A percentile compares a stretch with the other conserved stretches of the same genome.
Conservation (phyloP, 495 filamentous ascomycete species). For the Aspergillus sparsus region DNA sequence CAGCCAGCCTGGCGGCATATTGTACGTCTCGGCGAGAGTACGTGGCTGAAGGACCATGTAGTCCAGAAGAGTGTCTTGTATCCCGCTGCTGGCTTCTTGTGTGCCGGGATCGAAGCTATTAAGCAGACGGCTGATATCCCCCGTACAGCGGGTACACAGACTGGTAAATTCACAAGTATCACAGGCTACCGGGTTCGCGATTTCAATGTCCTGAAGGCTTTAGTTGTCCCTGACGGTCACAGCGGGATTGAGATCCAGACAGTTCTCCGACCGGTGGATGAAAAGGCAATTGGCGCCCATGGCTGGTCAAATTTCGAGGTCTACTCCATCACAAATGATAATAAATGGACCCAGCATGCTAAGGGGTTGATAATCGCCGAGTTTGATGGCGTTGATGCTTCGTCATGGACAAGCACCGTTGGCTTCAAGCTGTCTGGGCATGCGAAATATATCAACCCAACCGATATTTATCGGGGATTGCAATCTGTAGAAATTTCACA, state of each 20-base stretch:
- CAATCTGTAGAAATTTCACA: background rate
- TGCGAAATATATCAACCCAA: background rate
- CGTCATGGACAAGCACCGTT: background rate
- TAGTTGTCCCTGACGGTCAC: constrained; percentile 19
- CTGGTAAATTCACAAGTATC: too few relatives aligned
- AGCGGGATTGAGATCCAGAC: constrained; percentile 3
- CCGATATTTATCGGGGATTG: background rate
- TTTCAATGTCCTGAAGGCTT: constrained; percentile 36
- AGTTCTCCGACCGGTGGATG: background rate
- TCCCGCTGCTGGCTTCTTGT: too few relatives aligned
- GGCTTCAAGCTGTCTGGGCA: background rate
- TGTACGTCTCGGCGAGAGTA: too few relatives aligned
- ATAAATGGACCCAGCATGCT: constrained; percentile 1
- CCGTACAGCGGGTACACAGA: too few relatives aligned
- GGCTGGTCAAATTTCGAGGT: constrained; percentile 4
- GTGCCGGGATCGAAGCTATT: too few relatives aligned
- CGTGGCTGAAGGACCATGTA: too few relatives aligned
- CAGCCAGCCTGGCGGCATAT: too few relatives aligned
- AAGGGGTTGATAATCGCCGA: background rate
- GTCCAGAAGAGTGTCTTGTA: too few relatives aligned
- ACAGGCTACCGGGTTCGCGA: constrained; percentile 29
- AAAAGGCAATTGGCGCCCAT: background rate
- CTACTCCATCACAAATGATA: background rate
- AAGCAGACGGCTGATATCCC: too few relatives aligned
- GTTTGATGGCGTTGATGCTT: background rate